A percentile compares a stretch with the other conserved stretches of the same genome.
phyloP scores from a whole-genome alignment of 2,329 filamentous ascomycete genomes.

The Fusarium burgessii region DNA sequence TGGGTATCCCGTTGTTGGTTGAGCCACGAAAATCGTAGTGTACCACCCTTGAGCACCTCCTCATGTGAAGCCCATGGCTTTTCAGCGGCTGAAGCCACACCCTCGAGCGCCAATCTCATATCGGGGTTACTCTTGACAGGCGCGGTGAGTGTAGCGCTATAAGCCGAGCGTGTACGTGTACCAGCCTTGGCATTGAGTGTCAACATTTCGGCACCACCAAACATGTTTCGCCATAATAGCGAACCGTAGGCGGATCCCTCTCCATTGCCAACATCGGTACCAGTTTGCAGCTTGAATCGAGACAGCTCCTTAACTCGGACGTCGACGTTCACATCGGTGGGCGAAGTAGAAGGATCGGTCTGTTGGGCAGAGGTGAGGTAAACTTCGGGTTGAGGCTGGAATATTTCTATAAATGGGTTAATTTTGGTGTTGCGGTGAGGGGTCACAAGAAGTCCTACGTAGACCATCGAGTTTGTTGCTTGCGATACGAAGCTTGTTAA shows the following conservation, averaged over 20 bases:
- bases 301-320: conserved; percentile 86
- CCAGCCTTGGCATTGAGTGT: conserved; percentile 89
- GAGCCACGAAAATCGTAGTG: conserved; percentile 81
- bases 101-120: conserved; percentile 81
- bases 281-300: conserved; percentile 89
- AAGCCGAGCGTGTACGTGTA: conserved; percentile 90
- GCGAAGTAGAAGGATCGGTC: conserved; percentile 74
- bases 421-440: conserved; percentile 32
- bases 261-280: conserved; percentile 92
- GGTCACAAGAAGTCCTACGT: conserved; percentile 64
- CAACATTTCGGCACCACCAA: conserved; percentile 92
- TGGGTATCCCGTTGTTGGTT: conserved; percentile 74
- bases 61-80: conserved; percentile 97
- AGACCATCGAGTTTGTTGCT: conserved; percentile 83
- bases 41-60: conserved; percentile 84
- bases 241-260: conserved; percentile 95
- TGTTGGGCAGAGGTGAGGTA: conserved; percentile 82
- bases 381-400: conserved; percentile 83
- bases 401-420: conserved; percentile 73
- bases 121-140: conserved; percentile 89
- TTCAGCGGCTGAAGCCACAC: conserved; percentile 82
- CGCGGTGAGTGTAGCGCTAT: conserved; percentile 86
- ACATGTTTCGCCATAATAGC: conserved; percentile 87
- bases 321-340: conserved; percentile 85
- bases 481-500: conserved; percentile 76